Conservation (phyloP, 768 basidiomycete species). For the Lactarius deliciosus region DNA sequence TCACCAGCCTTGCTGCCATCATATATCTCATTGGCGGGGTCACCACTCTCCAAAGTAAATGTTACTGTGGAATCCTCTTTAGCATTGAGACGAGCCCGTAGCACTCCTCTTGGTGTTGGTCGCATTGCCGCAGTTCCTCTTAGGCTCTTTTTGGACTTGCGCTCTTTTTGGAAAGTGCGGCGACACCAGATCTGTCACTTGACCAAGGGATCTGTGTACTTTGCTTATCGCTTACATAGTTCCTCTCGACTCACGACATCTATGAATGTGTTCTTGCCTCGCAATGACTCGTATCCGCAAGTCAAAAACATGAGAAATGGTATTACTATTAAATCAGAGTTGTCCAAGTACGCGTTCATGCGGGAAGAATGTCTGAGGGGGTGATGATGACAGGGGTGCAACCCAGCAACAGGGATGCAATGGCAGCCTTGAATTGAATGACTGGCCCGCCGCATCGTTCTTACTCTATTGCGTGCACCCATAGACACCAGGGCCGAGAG, state of each 20-base stretch:
- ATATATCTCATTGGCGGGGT: background rate
- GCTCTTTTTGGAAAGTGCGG: too few relatives aligned
- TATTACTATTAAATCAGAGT: background rate
- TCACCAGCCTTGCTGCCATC: background rate
- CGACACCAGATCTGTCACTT: too few relatives aligned
- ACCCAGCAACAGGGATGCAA: background rate
- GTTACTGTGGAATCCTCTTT: background rate
- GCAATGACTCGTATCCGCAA: too few relatives aligned
- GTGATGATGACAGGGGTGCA: background rate
- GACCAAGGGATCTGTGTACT: too few relatives aligned
- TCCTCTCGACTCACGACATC: too few relatives aligned
- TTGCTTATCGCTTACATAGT: too few relatives aligned
- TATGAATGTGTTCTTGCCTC: too few relatives aligned
- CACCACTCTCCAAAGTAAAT: background rate
- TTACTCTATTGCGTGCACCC: background rate
- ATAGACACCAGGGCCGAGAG: background rate
- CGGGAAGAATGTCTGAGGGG: background rate
- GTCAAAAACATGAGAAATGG: too few relatives aligned
- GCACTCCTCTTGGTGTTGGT: background rate
- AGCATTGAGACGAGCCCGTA: background rate
- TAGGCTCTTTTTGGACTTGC: too few relatives aligned
- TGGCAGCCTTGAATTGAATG: too few relatives aligned
- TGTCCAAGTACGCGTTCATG: background rate
- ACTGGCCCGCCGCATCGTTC: background rate
- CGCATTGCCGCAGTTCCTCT: background rate